Percentiles rank a stretch among this genome's conserved stretches.
phyloP scores from a whole-genome alignment of 495 filamentous ascomycete species.

The Hypoxylon subgilvum region DNA sequence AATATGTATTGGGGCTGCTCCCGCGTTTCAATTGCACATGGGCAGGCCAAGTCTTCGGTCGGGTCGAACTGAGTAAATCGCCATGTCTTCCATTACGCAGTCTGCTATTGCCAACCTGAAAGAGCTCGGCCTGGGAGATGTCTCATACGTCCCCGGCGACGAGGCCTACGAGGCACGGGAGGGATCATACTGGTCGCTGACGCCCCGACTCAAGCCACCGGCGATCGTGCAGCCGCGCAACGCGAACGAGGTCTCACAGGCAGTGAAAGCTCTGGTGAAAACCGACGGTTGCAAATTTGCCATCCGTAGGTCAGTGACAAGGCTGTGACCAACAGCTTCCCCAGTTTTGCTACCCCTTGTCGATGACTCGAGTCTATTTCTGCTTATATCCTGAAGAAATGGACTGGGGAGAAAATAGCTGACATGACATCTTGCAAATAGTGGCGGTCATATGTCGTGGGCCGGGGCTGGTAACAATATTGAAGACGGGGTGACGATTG shows the following conservation, averaged over 20 bases:
- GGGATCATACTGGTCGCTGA: constrained; percentile 53
- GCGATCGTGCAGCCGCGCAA: constrained; percentile 46
- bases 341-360: not conserved
- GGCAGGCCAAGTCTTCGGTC: not conserved
- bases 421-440: constrained; percentile 24
- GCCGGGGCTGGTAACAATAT: constrained; percentile 54
- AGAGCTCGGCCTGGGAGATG: constrained; percentile 6
- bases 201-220: constrained; percentile 34
- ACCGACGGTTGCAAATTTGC: constrained; percentile 21
- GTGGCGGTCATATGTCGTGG: constrained; percentile 60
- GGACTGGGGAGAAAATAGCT: not conserved
- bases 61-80: not conserved
- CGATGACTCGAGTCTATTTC: not conserved
- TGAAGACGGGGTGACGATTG: constrained; percentile 61
- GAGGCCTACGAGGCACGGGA: constrained; percentile 9
- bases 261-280: constrained; percentile 35
- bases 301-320: constrained; percentile 16
- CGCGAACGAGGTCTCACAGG: constrained; percentile 43
- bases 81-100: constrained; percentile 6
- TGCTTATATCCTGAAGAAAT: not conserved
- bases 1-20: not conserved
- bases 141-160: constrained; percentile 12
- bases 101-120: constrained; percentile 15
- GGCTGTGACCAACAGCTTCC: not conserved
- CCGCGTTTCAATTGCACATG: not conserved